These are phyloP conservation scores for Solioccasus polychromus DNA, from an alignment of 768 basidiomycete genomes.

Conservation along the genomic window DNA sequence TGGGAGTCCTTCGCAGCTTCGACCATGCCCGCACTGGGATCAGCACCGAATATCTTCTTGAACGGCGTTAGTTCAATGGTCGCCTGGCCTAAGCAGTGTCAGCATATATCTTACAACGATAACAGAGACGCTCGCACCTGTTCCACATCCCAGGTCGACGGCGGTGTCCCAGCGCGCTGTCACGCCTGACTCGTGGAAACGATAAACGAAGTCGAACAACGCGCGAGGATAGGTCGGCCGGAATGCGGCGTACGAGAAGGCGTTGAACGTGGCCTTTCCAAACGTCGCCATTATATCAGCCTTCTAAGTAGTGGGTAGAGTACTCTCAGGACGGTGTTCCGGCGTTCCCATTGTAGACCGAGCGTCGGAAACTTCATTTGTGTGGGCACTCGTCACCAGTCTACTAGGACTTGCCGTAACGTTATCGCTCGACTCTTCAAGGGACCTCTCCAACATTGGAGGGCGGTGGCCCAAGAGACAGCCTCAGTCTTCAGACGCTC, in stretches of 20 bases:
- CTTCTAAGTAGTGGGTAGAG: too few species aligned
- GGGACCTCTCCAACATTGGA: too few species aligned
- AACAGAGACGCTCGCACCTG: constrained; percentile 45
- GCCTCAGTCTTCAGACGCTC: too few species aligned
- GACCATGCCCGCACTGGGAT: constrained; percentile 75
- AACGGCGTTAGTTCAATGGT: constrained; percentile 59
- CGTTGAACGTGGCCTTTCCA: constrained; percentile 66
- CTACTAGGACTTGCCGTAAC: too few species aligned
- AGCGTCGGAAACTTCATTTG: too few species aligned
- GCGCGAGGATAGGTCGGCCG: constrained; percentile 71
- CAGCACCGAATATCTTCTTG: constrained; percentile 60
- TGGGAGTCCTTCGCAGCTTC: too few species aligned
- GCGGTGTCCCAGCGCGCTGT: constrained; percentile 50
- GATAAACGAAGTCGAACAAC: constrained; percentile 61
- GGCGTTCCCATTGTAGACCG: too few species aligned
- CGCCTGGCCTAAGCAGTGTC: constrained; percentile 55
- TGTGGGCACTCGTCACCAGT: too few species aligned
- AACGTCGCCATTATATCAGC: constrained; percentile 65
- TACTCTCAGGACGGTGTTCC: too few species aligned
- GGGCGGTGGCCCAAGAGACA: too few species aligned
- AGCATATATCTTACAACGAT: background rate
- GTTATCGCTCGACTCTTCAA: too few species aligned
- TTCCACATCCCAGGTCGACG: constrained; percentile 80
- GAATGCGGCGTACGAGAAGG: constrained; percentile 60
- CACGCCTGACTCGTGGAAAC: constrained; percentile 44